phyloP scores from a whole-genome alignment of 1,284 basidiomycete genomes.

The Meripilus lineatus region DNA sequence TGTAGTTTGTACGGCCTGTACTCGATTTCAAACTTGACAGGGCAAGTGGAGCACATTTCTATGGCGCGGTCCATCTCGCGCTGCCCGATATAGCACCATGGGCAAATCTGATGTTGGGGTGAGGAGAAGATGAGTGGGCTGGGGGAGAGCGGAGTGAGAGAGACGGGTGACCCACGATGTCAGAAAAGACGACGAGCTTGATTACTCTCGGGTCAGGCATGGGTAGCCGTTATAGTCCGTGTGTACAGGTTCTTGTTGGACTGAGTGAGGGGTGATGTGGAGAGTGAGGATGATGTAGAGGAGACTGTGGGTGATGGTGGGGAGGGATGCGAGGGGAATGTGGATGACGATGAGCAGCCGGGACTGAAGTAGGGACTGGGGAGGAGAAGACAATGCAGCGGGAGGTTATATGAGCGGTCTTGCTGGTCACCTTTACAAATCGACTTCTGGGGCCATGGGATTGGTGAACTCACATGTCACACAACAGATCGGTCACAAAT shows the following conservation, averaged over 20 bases:
- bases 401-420: too few relatives aligned
- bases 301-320: background rate
- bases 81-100: constrained; percentile 72
- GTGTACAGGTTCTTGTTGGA: too few relatives aligned
- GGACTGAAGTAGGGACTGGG: too few relatives aligned
- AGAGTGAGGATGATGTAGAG: background rate
- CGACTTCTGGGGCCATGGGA: too few relatives aligned
- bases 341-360: too few relatives aligned
- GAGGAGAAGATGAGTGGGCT: constrained; percentile 6
- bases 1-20: constrained; percentile 73
- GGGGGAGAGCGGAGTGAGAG: constrained; percentile 8
- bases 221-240: too few relatives aligned
- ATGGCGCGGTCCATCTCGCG: constrained; percentile 69
- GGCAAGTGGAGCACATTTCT: constrained; percentile 53
- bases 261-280: constrained; percentile 4
- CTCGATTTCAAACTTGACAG: constrained; percentile 65
- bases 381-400: too few relatives aligned
- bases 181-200: constrained; percentile 66
- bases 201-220: constrained; percentile 37
- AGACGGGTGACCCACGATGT: constrained; percentile 49
- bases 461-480: too few relatives aligned
- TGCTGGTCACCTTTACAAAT: too few relatives aligned
- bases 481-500: too few relatives aligned
- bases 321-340: background rate
- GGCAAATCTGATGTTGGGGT: constrained; percentile 46